Evolutionary conservation across 163 green algal genomes (phyloP), one percentile per base, ranked within the genome.

Genomic region (Chloromonas sp.): DNA sequence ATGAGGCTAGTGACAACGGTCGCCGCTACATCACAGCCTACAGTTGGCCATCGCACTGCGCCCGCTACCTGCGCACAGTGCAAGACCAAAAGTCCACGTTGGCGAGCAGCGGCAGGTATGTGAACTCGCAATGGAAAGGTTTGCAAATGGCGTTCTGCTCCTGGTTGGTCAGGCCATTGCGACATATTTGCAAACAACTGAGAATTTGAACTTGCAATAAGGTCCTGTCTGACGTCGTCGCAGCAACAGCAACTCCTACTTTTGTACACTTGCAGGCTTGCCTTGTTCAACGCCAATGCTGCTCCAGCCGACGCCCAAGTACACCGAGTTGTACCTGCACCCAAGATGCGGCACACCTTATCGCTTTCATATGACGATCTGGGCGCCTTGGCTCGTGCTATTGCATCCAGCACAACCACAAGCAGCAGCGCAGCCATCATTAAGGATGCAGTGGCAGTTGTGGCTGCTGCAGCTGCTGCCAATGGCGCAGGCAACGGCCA

Each of bases 11-110:
- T 14, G 79, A 82, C 61, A 93, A 88, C 62, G 93, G 92, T 11
- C 82, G 97, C 2, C 85, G 89, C 77, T 98, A 98, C 93, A 98
- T 99, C 87, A 92, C 96, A 79, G 92, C 94, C 14, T 99, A 99
- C 94, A 95, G 90, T 61, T 99, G 96, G 96, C 92, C 92, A 60
- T 91, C 90, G 71, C 96, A 99, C 90, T 98, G 95, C 89, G 91
- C 94, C 74, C 87, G 88, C 61, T 97, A 96, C 90, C 90, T 99
- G 79, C 88, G 93, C 60, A 83, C 85, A 1, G 85, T 98, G 59
- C 93, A 97, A 78, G 81, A 85, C 14, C 90, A 96, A 84, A 93
- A 93, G 87, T 85, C 86, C 3, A 78, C 82, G 2, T 14, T 82
- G 83, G 8, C 88, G 1, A n/a, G 77, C 57, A 1, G 58, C 81